Evolutionary conservation across 768 basidiomycete species (phyloP).

Genomic region (Lenzites betulinus): DNA sequence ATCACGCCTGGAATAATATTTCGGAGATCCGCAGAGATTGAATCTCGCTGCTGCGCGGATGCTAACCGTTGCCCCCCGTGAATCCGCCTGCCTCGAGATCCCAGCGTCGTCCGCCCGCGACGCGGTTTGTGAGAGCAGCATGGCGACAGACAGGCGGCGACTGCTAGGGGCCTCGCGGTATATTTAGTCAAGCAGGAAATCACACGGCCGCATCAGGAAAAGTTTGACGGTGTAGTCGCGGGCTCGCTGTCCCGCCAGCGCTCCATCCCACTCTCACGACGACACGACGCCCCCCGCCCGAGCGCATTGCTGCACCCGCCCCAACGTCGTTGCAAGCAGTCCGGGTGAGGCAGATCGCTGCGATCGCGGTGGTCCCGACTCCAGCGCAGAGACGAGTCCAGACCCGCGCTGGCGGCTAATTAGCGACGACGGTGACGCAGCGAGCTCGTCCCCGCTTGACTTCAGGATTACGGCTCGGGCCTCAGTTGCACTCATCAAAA

Average conservation of each 20-base stretch:
- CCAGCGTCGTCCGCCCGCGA: neutral
- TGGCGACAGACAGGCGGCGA: neutral
- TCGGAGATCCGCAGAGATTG: neutral
- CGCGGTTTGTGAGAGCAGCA: neutral
- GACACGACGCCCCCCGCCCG: slow-evolving; percentile 13
- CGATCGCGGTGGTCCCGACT: neutral
- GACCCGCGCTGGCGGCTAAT: slow-evolving; percentile 12
- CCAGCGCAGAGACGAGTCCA: slow-evolving; percentile 1
- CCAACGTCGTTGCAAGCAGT: neutral
- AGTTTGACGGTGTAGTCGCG: slow-evolving; percentile 18
- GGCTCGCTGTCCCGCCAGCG: slow-evolving; percentile 7
- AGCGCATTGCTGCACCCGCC: neutral
- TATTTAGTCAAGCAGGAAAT: slow-evolving; percentile 9
- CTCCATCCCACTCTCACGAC: slow-evolving; percentile 19
- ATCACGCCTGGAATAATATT: neutral
- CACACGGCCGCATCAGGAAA: slow-evolving; percentile 19
- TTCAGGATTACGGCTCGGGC: neutral
- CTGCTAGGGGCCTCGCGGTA: neutral
- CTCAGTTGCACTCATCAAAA: slow-evolving; percentile 2
- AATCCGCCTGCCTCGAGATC: neutral
- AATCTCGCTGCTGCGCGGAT: neutral
- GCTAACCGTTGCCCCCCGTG: neutral
- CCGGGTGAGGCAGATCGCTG: neutral
- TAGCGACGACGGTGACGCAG: slow-evolving; percentile 12
- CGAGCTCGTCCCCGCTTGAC: neutral